phyloP scores from a whole-genome alignment of 257 asterid genomes.

The Solanum virginianum region DNA sequence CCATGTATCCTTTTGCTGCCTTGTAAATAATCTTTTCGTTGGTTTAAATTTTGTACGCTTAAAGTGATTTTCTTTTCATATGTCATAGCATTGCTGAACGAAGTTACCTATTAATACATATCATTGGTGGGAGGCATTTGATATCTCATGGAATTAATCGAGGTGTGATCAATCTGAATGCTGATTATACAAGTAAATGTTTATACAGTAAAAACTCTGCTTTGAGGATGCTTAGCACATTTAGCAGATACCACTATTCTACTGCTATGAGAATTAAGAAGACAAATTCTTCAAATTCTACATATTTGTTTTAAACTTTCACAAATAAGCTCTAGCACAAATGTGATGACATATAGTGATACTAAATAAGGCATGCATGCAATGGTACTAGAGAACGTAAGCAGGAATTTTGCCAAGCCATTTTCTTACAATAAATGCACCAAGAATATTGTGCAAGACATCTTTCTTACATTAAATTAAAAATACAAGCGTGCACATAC shows the following conservation, averaged over 20 bases:
- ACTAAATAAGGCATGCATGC: constrained; percentile 5
- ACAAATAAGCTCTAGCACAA: too few relatives aligned
- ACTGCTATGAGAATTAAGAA: background rate
- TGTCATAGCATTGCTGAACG: too few relatives aligned
- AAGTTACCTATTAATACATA: background rate
- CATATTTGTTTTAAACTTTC: background rate
- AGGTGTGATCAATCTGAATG: background rate
- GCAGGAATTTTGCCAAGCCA: background rate
- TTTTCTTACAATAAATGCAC: background rate
- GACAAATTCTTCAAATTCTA: background rate
- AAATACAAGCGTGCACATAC: background rate
- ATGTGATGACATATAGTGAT: too few relatives aligned
- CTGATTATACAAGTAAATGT: too few relatives aligned
- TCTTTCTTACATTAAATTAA: background rate
- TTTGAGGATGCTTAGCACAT: background rate
- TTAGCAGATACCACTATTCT: background rate
- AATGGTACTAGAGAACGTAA: background rate
- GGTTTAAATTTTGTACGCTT: background rate
- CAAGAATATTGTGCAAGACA: background rate
- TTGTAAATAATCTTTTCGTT: background rate
- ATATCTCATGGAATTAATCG: background rate
- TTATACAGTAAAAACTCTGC: background rate
- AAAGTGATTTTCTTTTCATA: too few relatives aligned
- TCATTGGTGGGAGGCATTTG: background rate
- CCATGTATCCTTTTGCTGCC: background rate